Conservation (phyloP, 2,329 filamentous ascomycete genomes). For the Lachnellula suecica region DNA sequence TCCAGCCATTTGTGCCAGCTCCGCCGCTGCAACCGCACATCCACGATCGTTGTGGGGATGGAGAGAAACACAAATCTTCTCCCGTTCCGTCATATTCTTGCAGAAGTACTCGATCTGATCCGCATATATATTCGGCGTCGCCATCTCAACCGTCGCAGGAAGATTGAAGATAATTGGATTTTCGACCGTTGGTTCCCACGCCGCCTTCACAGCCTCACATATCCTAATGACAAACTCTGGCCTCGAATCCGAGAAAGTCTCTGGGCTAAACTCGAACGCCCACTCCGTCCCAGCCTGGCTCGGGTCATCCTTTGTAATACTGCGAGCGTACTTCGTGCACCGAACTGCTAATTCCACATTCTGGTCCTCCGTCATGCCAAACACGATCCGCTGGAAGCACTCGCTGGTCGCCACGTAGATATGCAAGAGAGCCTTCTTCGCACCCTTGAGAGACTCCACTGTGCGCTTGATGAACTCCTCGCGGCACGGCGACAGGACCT, state of each 20-base stretch:
- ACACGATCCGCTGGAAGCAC: slow-evolving; percentile 91
- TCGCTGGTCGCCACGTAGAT: slow-evolving; percentile 95
- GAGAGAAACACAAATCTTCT: slow-evolving; percentile 80
- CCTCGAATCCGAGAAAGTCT: slow-evolving; percentile 87
- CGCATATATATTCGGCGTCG: slow-evolving; percentile 92
- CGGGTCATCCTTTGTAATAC: slow-evolving; percentile 81
- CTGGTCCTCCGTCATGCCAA: slow-evolving; percentile 82
- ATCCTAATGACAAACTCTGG: slow-evolving; percentile 80
- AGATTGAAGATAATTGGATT: slow-evolving; percentile 95
- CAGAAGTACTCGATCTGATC: slow-evolving; percentile 98
- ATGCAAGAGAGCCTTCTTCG: slow-evolving; percentile 92
- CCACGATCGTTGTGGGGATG: slow-evolving; percentile 96
- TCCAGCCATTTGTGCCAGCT: slow-evolving; percentile 94
- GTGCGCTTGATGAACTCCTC: slow-evolving; percentile 88
- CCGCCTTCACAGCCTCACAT: slow-evolving; percentile 90
- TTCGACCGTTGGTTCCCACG: slow-evolving; percentile 80
- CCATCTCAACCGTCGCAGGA: slow-evolving; percentile 92
- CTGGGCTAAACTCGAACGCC: slow-evolving; percentile 81
- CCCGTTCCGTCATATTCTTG: slow-evolving; percentile 63
- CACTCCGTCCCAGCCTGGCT: slow-evolving; percentile 59
- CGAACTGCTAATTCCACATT: slow-evolving; percentile 68
- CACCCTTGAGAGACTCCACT: slow-evolving; percentile 82
- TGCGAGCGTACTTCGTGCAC: slow-evolving; percentile 82
- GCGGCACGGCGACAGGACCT: slow-evolving; percentile 89
- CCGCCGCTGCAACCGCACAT: slow-evolving; percentile 84